A percentile compares a stretch with the other conserved stretches of the same genome.
Evolutionary conservation across 306 rosid species (phyloP).

Genomic region (Gillenia trifoliata): DNA sequence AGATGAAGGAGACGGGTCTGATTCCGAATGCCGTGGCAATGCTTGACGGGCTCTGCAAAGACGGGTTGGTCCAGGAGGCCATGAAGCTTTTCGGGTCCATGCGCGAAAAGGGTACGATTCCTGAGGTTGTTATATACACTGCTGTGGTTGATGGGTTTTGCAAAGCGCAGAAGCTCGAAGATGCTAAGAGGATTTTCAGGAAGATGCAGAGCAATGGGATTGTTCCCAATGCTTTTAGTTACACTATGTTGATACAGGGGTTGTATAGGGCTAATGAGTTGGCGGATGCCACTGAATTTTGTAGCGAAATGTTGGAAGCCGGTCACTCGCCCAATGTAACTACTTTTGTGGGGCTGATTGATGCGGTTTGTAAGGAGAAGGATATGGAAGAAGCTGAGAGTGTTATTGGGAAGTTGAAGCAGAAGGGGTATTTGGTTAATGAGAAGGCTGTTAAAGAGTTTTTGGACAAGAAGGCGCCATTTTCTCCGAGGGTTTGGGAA

Average conservation of each 20-base stretch:
- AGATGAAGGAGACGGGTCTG: constrained; percentile 90
- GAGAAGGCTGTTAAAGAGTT: constrained; percentile 68
- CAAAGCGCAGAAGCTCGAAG: constrained; percentile 69
- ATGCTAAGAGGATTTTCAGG: constrained; percentile 72
- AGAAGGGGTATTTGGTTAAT: constrained; percentile 60
- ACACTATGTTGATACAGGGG: constrained; percentile 67
- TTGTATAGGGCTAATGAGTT: constrained; percentile 42
- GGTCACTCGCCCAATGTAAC: constrained; percentile 73
- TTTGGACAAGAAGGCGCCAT: constrained; percentile 62
- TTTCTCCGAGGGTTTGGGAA: constrained; percentile 61
- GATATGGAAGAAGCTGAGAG: constrained; percentile 60
- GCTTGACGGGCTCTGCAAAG: constrained; percentile 97
- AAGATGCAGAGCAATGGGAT: constrained; percentile 73
- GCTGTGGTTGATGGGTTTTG: constrained; percentile 85
- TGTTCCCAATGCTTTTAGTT: constrained; percentile 76
- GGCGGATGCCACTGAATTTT: constrained; percentile 57
- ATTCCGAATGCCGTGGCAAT: constrained; percentile 93
- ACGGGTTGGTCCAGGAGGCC: constrained; percentile 89
- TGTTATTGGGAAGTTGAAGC: constrained; percentile 45
- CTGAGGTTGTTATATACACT: constrained; percentile 85
- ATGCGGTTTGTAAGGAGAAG: constrained; percentile 53
- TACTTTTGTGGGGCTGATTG: constrained; percentile 67
- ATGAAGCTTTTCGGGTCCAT: constrained; percentile 81
- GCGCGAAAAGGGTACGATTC: constrained; percentile 90
- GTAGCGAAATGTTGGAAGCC: constrained; percentile 80